Percentiles rank a stretch among this genome's conserved stretches.
Conservation (phyloP, 2,329 filamentous ascomycete genomes). For the Monilinia laxa region DNA sequence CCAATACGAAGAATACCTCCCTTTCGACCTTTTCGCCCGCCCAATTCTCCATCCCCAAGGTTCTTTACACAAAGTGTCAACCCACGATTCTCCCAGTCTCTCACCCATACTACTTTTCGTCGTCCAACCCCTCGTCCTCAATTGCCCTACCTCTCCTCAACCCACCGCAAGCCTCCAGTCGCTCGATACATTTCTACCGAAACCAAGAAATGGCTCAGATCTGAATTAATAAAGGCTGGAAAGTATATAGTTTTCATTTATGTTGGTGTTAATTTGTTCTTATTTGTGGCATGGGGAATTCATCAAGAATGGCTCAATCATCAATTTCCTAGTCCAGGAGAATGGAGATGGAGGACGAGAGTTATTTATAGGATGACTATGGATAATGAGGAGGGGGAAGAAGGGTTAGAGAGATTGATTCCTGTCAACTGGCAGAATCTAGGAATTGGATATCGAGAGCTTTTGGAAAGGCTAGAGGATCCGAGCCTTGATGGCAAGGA, state of each 20-base stretch:
- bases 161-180: slow-evolving; percentile 43
- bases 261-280: slow-evolving; percentile 58
- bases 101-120: slow-evolving; percentile 22
- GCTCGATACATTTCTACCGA: slow-evolving; percentile 79
- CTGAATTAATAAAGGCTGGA: slow-evolving; percentile 67
- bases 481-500: slow-evolving; percentile 65
- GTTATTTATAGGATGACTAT: slow-evolving; percentile 61
- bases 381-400: slow-evolving; percentile 31
- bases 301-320: slow-evolving; percentile 75
- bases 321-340: slow-evolving; percentile 74
- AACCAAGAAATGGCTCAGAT: slow-evolving; percentile 65
- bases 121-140: slow-evolving; percentile 53
- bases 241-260: slow-evolving; percentile 68
- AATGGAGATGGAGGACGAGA: slow-evolving; percentile 74
- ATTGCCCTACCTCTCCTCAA: slow-evolving; percentile 59
- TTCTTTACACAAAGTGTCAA: slow-evolving; percentile 55
- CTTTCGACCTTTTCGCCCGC: slow-evolving; percentile 43
- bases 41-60: slow-evolving; percentile 41
- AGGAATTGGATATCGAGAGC: slow-evolving; percentile 57
- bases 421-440: slow-evolving; percentile 64
- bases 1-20: slow-evolving; percentile 44
- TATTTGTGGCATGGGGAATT: slow-evolving; percentile 62
- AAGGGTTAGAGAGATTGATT: slow-evolving; percentile 2
- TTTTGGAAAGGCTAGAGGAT: slow-evolving; percentile 70
- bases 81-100: slow-evolving; percentile 40